A percentile compares a stretch with the other conserved stretches of the same genome.
These are phyloP conservation scores for Triangularia setosa DNA, from an alignment of 2,329 filamentous ascomycete species.

Conservation along the genomic window DNA sequence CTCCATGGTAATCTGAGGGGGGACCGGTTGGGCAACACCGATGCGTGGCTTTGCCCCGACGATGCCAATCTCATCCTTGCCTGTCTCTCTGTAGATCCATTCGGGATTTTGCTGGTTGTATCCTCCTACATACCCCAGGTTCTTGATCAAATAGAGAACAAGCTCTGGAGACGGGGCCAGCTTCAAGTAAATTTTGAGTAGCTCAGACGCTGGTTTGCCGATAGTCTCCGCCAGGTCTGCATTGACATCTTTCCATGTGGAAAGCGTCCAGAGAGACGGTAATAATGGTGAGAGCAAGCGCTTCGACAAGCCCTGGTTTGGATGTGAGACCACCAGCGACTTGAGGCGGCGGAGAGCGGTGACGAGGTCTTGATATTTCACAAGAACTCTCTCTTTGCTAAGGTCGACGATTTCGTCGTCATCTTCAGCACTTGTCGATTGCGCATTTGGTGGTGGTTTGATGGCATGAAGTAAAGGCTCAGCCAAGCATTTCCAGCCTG, in stretches of 20 bases:
- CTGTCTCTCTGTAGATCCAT: conserved; percentile 52
- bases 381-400: conserved; percentile 40
- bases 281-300: conserved; percentile 57
- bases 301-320: conserved; percentile 61
- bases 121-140: conserved; percentile 55
- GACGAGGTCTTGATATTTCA: conserved; percentile 45
- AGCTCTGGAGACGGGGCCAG: conserved; percentile 51
- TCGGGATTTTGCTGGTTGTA: conserved; percentile 26
- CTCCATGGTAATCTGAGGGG: conserved; percentile 29
- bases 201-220: conserved; percentile 42
- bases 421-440: conserved; percentile 11
- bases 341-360: conserved; percentile 52
- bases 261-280: conserved; percentile 60
- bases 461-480: conserved; percentile 24
- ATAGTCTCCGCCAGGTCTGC: conserved; percentile 32
- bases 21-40: too few species aligned
- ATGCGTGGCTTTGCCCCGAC: conserved; percentile 29
- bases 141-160: conserved; percentile 46
- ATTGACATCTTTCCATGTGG: conserved; percentile 44
- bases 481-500: conserved; percentile 26
- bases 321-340: conserved; percentile 57
- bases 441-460: conserved; percentile 17
- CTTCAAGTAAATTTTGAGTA: conserved; percentile 56
- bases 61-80: conserved; percentile 50
- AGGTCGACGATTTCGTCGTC: conserved; percentile 45